A percentile compares a stretch with the other conserved stretches of the same genome.
phyloP scores from a whole-genome alignment of 2,329 filamentous ascomycete species.

The Pseudogymnoascus sp. region DNA sequence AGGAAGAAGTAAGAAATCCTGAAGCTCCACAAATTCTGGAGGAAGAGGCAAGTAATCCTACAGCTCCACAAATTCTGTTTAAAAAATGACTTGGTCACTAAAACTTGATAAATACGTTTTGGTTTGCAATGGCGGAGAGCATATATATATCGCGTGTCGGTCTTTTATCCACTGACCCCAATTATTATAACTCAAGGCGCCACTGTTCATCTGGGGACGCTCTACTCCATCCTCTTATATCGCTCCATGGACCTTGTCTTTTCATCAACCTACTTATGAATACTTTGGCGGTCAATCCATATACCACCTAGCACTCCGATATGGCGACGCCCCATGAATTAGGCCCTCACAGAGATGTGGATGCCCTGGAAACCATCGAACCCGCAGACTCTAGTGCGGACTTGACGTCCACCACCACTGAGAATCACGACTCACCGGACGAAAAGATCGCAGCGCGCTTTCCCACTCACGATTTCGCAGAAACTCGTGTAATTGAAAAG shows the following conservation, averaged over 20 bases:
- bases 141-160: not conserved
- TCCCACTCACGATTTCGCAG: slow-evolving; percentile 3
- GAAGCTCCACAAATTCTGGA: not conserved
- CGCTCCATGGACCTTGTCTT: not conserved
- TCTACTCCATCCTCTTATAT: not conserved
- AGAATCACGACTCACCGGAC: not conserved
- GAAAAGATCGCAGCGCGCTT: not conserved
- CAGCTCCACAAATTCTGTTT: not conserved
- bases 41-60: not conserved
- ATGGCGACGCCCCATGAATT: not conserved
- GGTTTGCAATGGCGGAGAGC: not conserved
- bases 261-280: not conserved
- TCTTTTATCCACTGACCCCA: not conserved
- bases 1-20: not conserved
- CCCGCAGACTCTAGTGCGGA: not conserved
- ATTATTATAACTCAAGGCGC: not conserved
- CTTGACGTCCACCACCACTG: not conserved
- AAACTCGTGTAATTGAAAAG: slow-evolving; percentile 5
- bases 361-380: not conserved
- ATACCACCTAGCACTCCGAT: not conserved
- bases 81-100: not conserved
- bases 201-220: not conserved
- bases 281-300: not conserved
- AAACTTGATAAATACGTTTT: not conserved
- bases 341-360: not conserved